These are phyloP conservation scores for Aspergillus sp. DNA, from an alignment of 2,329 filamentous ascomycete genomes.

Conservation along the genomic window DNA sequence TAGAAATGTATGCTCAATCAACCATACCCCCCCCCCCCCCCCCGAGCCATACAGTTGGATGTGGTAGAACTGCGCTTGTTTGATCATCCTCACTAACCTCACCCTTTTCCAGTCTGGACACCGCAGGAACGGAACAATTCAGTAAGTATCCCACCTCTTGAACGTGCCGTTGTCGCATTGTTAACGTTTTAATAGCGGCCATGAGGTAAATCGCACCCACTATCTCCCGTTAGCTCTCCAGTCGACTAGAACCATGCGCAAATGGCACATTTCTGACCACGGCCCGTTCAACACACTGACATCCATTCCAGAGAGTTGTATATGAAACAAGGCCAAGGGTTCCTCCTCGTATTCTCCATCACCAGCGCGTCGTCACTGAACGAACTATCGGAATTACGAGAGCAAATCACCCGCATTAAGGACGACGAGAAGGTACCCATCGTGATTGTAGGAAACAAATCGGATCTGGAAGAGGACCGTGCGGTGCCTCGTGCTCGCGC, in stretches of 20 bases:
- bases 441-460: conserved; percentile 90
- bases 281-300: conserved; percentile 10
- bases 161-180: conserved; percentile 1
- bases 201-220: conserved; percentile 51
- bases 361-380: conserved; percentile 79
- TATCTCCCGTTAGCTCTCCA: neutral
- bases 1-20: conserved; percentile 71
- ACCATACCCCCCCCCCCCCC: too few relatives aligned
- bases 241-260: neutral
- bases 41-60: neutral
- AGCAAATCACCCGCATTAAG: conserved; percentile 90
- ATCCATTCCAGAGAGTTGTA: conserved; percentile 67
- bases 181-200: conserved; percentile 44
- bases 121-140: conserved; percentile 88
- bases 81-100: conserved; percentile 6
- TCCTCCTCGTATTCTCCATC: conserved; percentile 89
- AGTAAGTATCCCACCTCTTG: conserved; percentile 57
- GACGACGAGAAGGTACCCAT: conserved; percentile 82
- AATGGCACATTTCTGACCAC: neutral
- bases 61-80: neutral
- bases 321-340: conserved; percentile 92
- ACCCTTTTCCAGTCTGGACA: conserved; percentile 65
- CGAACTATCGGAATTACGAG: conserved; percentile 76
- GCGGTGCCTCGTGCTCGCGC: conserved; percentile 74
- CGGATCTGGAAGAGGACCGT: conserved; percentile 82